Percentiles rank a stretch among this genome's conserved stretches.
These are phyloP conservation scores for Sporothrix variecibatus DNA, from an alignment of 2,329 filamentous ascomycete species.

Conservation along the genomic window DNA sequence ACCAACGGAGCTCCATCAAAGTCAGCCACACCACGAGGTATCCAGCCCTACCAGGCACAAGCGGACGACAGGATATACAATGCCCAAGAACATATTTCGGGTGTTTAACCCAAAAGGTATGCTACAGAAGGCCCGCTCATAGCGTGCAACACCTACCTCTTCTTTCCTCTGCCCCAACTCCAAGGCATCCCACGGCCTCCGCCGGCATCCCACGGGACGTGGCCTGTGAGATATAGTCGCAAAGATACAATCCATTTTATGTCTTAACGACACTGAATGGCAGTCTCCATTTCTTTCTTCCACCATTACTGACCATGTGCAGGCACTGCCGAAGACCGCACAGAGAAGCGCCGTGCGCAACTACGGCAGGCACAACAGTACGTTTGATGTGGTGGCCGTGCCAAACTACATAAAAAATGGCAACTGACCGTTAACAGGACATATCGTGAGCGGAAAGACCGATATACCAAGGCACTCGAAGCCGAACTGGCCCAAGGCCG, in stretches of 20 bases:
- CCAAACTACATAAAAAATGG: too few relatives aligned
- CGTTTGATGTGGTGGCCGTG: background rate
- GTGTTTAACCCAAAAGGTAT: conserved; percentile 25
- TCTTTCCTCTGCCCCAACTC: background rate
- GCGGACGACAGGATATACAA: background rate
- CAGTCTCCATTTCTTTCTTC: background rate
- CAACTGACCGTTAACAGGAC: background rate
- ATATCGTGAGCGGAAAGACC: conserved; percentile 27
- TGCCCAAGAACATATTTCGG: conserved; percentile 26
- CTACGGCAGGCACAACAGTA: conserved; percentile 26
- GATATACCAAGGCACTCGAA: conserved; percentile 26
- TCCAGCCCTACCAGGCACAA: background rate
- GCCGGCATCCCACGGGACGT: background rate
- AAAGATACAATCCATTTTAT: background rate
- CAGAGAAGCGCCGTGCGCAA: conserved; percentile 25
- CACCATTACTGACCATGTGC: background rate
- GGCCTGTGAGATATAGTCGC: background rate
- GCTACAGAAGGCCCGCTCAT: background rate
- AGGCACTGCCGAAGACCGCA: conserved; percentile 22
- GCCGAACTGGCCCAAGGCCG: conserved; percentile 23
- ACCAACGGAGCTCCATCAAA: background rate
- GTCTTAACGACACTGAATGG: background rate
- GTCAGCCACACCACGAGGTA: background rate
- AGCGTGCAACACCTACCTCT: background rate
- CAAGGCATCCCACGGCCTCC: background rate